A percentile compares a stretch with the other conserved stretches of the same genome.
Conservation (phyloP, 2,329 filamentous ascomycete species). For the Penicillium vulpinum region DNA sequence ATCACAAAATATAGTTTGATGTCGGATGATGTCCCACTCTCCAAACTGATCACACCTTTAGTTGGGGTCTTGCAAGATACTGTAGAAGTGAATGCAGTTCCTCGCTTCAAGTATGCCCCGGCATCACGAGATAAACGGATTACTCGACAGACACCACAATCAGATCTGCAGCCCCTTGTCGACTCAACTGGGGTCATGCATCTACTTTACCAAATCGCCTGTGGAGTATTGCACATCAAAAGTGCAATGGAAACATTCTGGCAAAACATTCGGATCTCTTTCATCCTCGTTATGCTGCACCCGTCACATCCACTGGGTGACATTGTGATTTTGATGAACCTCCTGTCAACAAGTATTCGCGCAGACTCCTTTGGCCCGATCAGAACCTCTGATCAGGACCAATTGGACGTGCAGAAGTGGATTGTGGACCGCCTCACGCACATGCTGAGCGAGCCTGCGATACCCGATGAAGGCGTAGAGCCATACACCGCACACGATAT, state of each 20-base stretch:
- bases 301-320: constrained; percentile 58
- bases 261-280: constrained; percentile 57
- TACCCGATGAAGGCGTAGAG: constrained; percentile 45
- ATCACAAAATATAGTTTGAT: constrained; percentile 44
- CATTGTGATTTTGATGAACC: constrained; percentile 55
- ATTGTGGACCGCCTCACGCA: constrained; percentile 59
- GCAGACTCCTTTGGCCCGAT: constrained; percentile 58
- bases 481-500: constrained; percentile 42
- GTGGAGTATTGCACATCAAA: constrained; percentile 47
- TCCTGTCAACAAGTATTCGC: constrained; percentile 58
- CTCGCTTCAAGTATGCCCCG: constrained; percentile 49
- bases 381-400: constrained; percentile 38
- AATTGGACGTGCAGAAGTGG: constrained; percentile 45
- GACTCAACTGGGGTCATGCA: constrained; percentile 56
- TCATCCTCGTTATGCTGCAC: constrained; percentile 60
- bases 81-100: constrained; percentile 57
- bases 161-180: constrained; percentile 49
- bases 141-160: constrained; percentile 42
- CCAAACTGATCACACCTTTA: constrained; percentile 40
- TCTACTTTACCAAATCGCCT: constrained; percentile 55
- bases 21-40: constrained; percentile 39
- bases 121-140: constrained; percentile 43
- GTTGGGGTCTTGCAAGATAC: constrained; percentile 45
- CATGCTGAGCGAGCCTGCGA: constrained; percentile 57
- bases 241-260: constrained; percentile 53